Evolutionary conservation across 2,329 filamentous ascomycete species (phyloP).

Genomic region (Endoconidiophora polonica): DNA sequence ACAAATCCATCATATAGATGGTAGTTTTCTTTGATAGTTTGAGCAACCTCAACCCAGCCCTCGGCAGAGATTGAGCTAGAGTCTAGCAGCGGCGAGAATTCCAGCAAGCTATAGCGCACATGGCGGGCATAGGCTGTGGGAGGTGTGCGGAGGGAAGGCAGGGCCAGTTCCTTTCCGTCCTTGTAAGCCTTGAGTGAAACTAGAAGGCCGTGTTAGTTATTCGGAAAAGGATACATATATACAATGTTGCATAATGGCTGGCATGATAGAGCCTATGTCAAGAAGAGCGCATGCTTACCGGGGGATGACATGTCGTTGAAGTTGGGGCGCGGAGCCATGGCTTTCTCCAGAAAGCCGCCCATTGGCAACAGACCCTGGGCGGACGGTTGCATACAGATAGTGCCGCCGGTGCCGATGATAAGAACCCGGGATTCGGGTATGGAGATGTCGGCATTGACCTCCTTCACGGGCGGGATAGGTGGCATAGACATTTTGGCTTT

Average conservation of each 20-base stretch:
- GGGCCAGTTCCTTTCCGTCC: conserved; percentile 30
- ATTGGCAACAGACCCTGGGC: conserved; percentile 66
- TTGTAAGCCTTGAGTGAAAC: conserved; percentile 35
- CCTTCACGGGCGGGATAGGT: conserved; percentile 10
- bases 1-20: conserved; percentile 81
- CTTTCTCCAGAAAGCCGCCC: conserved; percentile 62
- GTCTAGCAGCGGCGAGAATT: conserved; percentile 73
- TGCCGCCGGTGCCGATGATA: conserved; percentile 79
- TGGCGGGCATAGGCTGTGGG: conserved; percentile 64
- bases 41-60: conserved; percentile 74
- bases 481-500: conserved; percentile 9
- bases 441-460: conserved; percentile 19
- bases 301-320: conserved; percentile 53
- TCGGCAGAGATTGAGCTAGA: conserved; percentile 76
- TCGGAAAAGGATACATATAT: too few relatives aligned
- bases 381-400: conserved; percentile 81
- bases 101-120: conserved; percentile 68
- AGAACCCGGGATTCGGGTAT: conserved; percentile 62
- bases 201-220: conserved; percentile 14
- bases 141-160: conserved; percentile 63
- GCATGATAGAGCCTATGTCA: not conserved
- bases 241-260: too few relatives aligned
- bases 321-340: conserved; percentile 63
- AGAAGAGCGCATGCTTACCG: conserved; percentile 15
- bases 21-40: conserved; percentile 69